phyloP scores from a whole-genome alignment of 805 yeast species.

The Cyberlindnera euphorbiiphila region DNA sequence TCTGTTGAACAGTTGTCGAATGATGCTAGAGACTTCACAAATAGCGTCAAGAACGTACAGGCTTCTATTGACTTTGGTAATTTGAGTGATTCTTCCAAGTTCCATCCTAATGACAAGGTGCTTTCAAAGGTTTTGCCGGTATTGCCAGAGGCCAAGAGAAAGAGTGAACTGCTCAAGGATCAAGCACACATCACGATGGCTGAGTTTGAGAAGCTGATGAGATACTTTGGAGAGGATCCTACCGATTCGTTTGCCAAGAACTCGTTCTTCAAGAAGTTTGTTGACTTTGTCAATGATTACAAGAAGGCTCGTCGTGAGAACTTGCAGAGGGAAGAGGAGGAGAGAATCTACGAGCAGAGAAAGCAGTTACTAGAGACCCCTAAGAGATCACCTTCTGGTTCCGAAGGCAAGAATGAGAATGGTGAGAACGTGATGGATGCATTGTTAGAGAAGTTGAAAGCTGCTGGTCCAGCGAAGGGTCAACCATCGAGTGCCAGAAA shows the following conservation, averaged over 20 bases:
- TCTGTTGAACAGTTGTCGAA: slow-evolving; percentile 58
- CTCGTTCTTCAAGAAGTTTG: slow-evolving; percentile 58
- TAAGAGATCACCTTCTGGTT: slow-evolving; percentile 25
- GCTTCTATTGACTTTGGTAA: slow-evolving; percentile 57
- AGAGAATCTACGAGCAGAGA: slow-evolving; percentile 59
- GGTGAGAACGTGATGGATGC: slow-evolving; percentile 73
- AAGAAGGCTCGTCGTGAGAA: slow-evolving; percentile 65
- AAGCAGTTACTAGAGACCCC: slow-evolving; percentile 48
- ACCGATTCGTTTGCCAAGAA: slow-evolving; percentile 48
- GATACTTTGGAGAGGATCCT: slow-evolving; percentile 69
- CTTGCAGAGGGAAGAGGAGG: slow-evolving; percentile 62
- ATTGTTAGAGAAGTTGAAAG: slow-evolving; percentile 78
- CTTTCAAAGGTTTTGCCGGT: slow-evolving; percentile 49
- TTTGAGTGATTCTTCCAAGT: slow-evolving; percentile 54
- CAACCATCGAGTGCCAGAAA: slow-evolving; percentile 79
- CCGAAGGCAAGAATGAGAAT: slow-evolving; percentile 32
- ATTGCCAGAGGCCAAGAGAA: slow-evolving; percentile 51
- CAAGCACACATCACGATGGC: slow-evolving; percentile 48
- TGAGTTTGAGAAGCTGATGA: slow-evolving; percentile 57
- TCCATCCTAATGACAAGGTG: slow-evolving; percentile 66
- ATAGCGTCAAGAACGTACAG: slow-evolving; percentile 47
- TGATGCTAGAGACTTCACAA: slow-evolving; percentile 55
- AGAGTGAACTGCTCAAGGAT: slow-evolving; percentile 45
- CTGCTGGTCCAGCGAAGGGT: slow-evolving; percentile 74
- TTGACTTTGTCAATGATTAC: slow-evolving; percentile 56